Conservation (phyloP, 371 early-diverging fungal genomes). For the Circinella umbellata region DNA sequence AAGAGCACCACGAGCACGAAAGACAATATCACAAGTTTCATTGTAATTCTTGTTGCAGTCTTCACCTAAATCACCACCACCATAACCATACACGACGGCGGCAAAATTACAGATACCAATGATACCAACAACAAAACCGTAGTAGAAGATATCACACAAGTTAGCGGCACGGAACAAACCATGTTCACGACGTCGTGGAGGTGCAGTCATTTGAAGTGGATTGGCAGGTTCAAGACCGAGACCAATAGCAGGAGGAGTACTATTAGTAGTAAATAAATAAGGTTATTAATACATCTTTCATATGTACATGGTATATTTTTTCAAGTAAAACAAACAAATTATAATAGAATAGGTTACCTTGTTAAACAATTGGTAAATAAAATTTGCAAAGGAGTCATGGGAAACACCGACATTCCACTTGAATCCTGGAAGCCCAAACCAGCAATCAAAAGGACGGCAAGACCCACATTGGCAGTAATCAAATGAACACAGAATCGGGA, state of each 20-base stretch:
- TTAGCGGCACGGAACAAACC: constrained; percentile 74
- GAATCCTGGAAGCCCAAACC: constrained; percentile 72
- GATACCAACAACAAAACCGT: constrained; percentile 72
- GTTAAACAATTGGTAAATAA: constrained; percentile 89
- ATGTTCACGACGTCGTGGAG: constrained; percentile 73
- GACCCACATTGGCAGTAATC: constrained; percentile 85
- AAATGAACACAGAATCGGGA: constrained; percentile 91
- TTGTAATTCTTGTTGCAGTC: constrained; percentile 67
- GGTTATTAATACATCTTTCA: not conserved
- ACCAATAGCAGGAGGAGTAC: constrained; percentile 85
- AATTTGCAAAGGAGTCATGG: constrained; percentile 83
- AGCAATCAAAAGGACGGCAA: constrained; percentile 70
- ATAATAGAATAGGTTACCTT: constrained; percentile 21
- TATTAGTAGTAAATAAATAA: not conserved
- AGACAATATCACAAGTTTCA: constrained; percentile 68
- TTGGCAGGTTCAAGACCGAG: constrained; percentile 87
- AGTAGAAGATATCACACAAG: constrained; percentile 71
- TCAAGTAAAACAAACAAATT: not conserved
- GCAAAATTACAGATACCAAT: constrained; percentile 74
- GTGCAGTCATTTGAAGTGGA: constrained; percentile 77
- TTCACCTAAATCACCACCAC: constrained; percentile 59
- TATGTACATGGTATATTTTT: not conserved
- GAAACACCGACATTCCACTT: constrained; percentile 67
- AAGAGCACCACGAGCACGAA: constrained; percentile 75
- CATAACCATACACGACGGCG: constrained; percentile 63